These are phyloP conservation scores for Taxillus chinensis DNA, from an alignment of 164 flowering plant species.

Conservation along the genomic window DNA sequence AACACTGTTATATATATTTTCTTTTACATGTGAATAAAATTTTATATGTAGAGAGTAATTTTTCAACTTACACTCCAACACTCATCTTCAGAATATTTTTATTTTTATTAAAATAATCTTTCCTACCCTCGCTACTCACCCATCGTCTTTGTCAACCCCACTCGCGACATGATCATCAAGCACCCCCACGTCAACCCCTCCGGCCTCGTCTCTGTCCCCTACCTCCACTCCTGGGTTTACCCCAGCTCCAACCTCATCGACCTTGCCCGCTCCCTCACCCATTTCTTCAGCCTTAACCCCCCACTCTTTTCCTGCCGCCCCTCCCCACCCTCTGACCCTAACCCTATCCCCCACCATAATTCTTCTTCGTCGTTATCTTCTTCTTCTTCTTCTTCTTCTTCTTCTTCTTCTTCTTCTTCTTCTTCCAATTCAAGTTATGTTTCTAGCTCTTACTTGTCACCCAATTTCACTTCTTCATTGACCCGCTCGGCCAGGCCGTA, in stretches of 20 bases:
- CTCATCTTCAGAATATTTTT: no score
- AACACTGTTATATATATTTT: no score
- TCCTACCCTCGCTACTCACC: constrained; percentile 86
- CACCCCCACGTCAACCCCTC: constrained; percentile 79
- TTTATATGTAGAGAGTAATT: no score
- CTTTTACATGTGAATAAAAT: no score
- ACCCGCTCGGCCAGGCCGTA: constrained; percentile 36
- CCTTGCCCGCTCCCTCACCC: constrained; percentile 35
- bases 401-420: constrained; percentile 2
- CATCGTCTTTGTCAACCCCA: constrained; percentile 66
- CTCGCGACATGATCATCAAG: constrained; percentile 85
- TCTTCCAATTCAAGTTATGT: background rate
- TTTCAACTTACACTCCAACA: no score
- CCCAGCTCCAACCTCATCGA: constrained; percentile 81
- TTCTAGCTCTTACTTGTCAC: constrained; percentile 5
- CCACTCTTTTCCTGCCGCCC: constrained; percentile 69
- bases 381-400: no score
- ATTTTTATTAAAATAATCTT: no score
- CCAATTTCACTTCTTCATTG: constrained; percentile 13
- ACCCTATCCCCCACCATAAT: constrained; percentile 21
- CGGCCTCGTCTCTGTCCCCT: constrained; percentile 61
- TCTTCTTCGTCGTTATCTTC: constrained; percentile 27
- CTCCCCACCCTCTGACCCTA: no score
- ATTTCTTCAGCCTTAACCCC: constrained; percentile 57
- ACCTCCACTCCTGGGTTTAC: constrained; percentile 67